A percentile compares a stretch with the other conserved stretches of the same genome.
phyloP scores from a whole-genome alignment of 1,284 basidiomycete genomes.

The Leccinum ponderosum region DNA sequence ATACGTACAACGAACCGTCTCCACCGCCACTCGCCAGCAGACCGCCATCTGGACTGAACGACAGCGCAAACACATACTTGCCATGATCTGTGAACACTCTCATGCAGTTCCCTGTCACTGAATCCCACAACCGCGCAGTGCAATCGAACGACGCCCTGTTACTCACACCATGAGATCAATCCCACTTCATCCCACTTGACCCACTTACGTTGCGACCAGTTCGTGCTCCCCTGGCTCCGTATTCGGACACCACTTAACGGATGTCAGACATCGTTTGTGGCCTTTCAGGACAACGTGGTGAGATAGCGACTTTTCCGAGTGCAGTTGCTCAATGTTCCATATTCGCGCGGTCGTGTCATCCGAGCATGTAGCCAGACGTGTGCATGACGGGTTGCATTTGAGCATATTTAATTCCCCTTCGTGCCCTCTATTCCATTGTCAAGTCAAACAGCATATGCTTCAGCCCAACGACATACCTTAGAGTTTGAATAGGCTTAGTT shows the following conservation, averaged over 20 bases:
- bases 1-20: constrained; percentile 37
- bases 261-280: constrained; percentile 67
- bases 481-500: constrained; percentile 51
- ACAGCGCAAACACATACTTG: constrained; percentile 64
- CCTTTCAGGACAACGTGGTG: constrained; percentile 53
- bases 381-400: constrained; percentile 63
- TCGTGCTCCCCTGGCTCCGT: constrained; percentile 48
- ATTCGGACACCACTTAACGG: constrained; percentile 71
- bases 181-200: neutral
- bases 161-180: constrained; percentile 6
- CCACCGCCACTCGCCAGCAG: constrained; percentile 38
- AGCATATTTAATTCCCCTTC: constrained; percentile 78
- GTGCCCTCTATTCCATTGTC: constrained; percentile 57
- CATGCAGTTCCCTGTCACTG: constrained; percentile 69
- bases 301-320: constrained; percentile 26
- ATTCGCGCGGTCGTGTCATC: constrained; percentile 78
- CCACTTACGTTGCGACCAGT: constrained; percentile 67
- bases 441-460: constrained; percentile 1
- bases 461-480: constrained; percentile 46
- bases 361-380: constrained; percentile 74
- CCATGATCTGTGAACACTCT: constrained; percentile 66
- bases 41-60: constrained; percentile 65
- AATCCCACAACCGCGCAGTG: constrained; percentile 77
- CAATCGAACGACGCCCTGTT: constrained; percentile 73
- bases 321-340: constrained; percentile 56